Percentiles rank a stretch among this genome's conserved stretches.
Evolutionary conservation across 441 rosid species (phyloP).

Genomic region (Codiaeum variegatum): DNA sequence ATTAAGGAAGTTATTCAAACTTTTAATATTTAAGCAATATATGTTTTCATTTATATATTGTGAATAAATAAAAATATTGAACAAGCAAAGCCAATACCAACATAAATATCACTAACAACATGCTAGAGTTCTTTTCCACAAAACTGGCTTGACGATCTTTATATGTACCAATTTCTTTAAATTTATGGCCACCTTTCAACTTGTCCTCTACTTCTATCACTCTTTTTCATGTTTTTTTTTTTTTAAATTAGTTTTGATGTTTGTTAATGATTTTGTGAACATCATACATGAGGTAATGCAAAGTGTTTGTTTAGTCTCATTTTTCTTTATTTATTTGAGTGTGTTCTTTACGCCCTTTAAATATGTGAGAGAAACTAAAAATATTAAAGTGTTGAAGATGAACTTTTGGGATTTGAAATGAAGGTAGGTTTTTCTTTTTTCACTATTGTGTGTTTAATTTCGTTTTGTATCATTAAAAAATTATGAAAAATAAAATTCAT

Average conservation of each 20-base stretch:
- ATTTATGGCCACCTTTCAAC: conserved; percentile 45
- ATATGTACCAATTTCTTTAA: conserved; percentile 65
- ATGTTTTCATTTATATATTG: too few species aligned
- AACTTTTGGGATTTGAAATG: neutral
- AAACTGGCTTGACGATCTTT: conserved; percentile 67
- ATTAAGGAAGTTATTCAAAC: too few species aligned
- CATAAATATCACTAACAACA: conserved; percentile 90
- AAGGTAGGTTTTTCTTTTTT: too few species aligned
- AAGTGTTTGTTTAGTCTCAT: conserved; percentile 8
- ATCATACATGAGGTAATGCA: conserved; percentile 38
- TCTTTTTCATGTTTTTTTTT: conserved; percentile 40
- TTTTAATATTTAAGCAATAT: too few species aligned
- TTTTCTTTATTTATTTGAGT: neutral
- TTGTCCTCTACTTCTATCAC: conserved; percentile 8
- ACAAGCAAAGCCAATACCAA: conserved; percentile 86
- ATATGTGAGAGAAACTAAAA: neutral
- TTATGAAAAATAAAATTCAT: too few species aligned
- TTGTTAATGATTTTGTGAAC: conserved; percentile 36
- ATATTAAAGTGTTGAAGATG: neutral
- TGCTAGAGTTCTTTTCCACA: conserved; percentile 81
- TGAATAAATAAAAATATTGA: conserved; percentile 74
- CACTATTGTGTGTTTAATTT: too few species aligned
- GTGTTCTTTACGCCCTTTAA: neutral
- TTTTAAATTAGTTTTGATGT: neutral
- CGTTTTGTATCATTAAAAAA: too few species aligned